Evolutionary conservation across 1,284 basidiomycete genomes (phyloP).

Genomic region (Ganoderma lucidum): DNA sequence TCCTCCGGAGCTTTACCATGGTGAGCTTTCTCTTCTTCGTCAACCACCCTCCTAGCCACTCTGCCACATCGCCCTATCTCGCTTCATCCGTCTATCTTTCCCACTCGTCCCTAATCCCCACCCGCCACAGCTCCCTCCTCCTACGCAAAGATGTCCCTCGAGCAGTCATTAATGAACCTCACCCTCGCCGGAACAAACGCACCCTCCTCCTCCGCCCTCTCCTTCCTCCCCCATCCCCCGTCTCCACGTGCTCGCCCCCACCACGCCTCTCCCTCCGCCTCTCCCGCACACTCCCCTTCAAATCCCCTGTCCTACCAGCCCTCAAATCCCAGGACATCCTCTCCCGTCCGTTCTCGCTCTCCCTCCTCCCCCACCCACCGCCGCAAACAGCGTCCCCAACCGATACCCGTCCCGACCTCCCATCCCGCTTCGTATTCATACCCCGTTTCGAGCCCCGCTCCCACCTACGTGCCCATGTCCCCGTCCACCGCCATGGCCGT

Average conservation of each 20-base stretch:
- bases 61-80: conserved; percentile 17
- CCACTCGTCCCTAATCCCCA: neutral
- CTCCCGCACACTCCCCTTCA: conserved; percentile 18
- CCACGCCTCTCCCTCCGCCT: conserved; percentile 18
- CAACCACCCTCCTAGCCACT: neutral
- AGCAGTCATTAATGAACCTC: conserved; percentile 33
- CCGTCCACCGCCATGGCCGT: conserved; percentile 20
- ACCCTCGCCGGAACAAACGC: conserved; percentile 32
- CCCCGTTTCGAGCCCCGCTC: conserved; percentile 9
- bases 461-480: conserved; percentile 15
- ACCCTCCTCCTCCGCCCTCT: conserved; percentile 32
- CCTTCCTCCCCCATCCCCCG: conserved; percentile 42
- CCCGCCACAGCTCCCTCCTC: conserved; percentile 15
- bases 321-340: conserved; percentile 24
- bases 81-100: conserved; percentile 8
- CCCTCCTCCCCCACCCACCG: conserved; percentile 30
- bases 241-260: conserved; percentile 30
- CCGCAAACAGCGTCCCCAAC: conserved; percentile 30
- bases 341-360: conserved; percentile 33
- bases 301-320: conserved; percentile 27
- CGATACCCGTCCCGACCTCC: conserved; percentile 28
- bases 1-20: conserved; percentile 28
- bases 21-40: conserved; percentile 18
- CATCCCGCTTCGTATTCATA: neutral
- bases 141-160: conserved; percentile 30